phyloP scores from a whole-genome alignment of 768 basidiomycete species.

The Wakefieldia striispora region DNA sequence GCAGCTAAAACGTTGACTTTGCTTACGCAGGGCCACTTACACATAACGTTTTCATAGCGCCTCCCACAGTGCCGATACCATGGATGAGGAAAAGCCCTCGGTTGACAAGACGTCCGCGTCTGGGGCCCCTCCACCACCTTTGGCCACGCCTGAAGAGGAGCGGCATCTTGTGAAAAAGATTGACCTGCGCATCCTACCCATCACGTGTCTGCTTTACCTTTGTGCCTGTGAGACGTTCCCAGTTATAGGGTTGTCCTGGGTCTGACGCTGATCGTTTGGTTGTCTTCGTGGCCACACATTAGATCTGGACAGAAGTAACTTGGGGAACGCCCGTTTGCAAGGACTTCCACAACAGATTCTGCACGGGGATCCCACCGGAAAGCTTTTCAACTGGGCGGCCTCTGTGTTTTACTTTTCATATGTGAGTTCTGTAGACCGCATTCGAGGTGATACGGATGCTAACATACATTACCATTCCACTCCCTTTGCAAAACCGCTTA shows the following conservation, averaged over 20 bases:
- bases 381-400: slow-evolving; percentile 70
- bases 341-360: slow-evolving; percentile 67
- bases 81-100: slow-evolving; percentile 23
- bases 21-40: too few species aligned
- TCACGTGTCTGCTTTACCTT: slow-evolving; percentile 70
- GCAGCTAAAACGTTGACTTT: too few species aligned
- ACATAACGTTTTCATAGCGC: too few species aligned
- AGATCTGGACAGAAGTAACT: slow-evolving; percentile 70
- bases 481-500: neutral
- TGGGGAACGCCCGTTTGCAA: slow-evolving; percentile 78
- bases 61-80: neutral
- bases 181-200: slow-evolving; percentile 38
- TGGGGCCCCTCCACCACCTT: neutral
- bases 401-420: slow-evolving; percentile 81
- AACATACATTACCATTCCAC: neutral
- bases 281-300: neutral
- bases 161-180: slow-evolving; percentile 37
- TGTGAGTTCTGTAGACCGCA: slow-evolving; percentile 36
- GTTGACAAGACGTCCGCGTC: neutral
- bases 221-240: slow-evolving; percentile 58
- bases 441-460: neutral
- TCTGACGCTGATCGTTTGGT: neutral
- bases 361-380: slow-evolving; percentile 62
- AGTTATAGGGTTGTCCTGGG: neutral
- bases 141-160: slow-evolving; percentile 35